Evolutionary conservation across 2,329 filamentous ascomycete genomes (phyloP).

Genomic region (Fusarium odoratissimum): DNA sequence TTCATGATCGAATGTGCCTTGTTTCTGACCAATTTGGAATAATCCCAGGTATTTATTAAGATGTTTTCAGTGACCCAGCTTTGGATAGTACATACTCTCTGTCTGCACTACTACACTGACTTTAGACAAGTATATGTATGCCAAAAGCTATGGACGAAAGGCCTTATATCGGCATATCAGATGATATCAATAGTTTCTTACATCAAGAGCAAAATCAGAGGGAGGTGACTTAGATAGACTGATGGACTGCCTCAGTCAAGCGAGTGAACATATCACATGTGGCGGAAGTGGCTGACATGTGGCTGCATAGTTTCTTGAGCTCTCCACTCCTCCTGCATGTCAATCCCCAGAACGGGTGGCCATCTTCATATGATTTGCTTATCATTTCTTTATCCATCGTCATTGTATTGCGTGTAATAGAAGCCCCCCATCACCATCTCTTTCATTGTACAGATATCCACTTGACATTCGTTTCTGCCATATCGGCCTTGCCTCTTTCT

Average conservation of each 20-base stretch:
- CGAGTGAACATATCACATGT: not conserved
- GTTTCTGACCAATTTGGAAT: not conserved
- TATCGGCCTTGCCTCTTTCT: not conserved
- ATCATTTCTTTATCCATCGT: constrained; percentile 28
- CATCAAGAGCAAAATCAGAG: not conserved
- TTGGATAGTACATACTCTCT: too few species aligned
- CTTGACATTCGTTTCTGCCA: constrained; percentile 17
- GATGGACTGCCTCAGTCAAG: not conserved
- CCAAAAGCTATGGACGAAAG: not conserved
- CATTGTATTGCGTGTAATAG: constrained; percentile 19
- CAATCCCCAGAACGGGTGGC: constrained; percentile 11
- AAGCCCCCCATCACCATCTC: constrained; percentile 1
- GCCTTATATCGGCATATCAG: not conserved
- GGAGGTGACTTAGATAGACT: not conserved
- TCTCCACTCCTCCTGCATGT: constrained; percentile 34
- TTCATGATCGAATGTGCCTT: not conserved
- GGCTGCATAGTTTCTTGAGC: not conserved
- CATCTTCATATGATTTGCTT: constrained; percentile 29
- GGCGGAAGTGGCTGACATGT: constrained; percentile 18
- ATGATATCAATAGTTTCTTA: not conserved
- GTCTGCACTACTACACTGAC: not conserved
- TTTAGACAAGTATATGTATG: not conserved
- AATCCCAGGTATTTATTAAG: not conserved
- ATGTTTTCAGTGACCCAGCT: not conserved
- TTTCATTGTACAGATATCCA: constrained; percentile 8